These are phyloP conservation scores for Apiospora hydei DNA, from an alignment of 2,329 filamentous ascomycete genomes.

Conservation along the genomic window DNA sequence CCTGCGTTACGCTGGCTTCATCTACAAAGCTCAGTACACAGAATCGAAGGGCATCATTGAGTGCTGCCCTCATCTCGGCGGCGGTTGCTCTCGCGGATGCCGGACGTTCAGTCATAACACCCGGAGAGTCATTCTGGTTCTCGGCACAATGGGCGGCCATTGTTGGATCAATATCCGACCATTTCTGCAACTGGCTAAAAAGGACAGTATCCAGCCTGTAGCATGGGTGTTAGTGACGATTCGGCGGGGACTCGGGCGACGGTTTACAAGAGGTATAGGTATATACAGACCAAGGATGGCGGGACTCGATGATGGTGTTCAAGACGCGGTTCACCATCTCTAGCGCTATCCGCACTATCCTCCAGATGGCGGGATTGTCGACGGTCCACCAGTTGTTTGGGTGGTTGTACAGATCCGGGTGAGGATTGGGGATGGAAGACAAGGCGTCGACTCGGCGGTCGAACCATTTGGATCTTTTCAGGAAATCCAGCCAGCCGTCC, in stretches of 20 bases:
- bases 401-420: neutral
- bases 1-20: neutral
- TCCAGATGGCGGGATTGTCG: conserved; percentile 27
- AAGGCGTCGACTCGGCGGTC: conserved; percentile 21
- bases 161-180: neutral
- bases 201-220: neutral
- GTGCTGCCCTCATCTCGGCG: neutral
- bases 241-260: neutral
- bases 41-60: neutral
- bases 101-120: neutral
- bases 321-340: conserved; percentile 25
- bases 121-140: neutral
- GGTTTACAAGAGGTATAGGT: neutral
- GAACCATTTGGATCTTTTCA: conserved; percentile 22
- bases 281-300: neutral
- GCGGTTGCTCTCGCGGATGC: neutral
- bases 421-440: conserved; percentile 9
- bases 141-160: neutral
- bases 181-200: neutral
- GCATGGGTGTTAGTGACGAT: neutral
- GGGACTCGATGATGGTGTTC: neutral
- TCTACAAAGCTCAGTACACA: neutral
- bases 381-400: conserved; percentile 26
- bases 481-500: conserved; percentile 13
- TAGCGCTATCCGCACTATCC: conserved; percentile 7